phyloP scores from a whole-genome alignment of 371 early-diverging fungal genomes.

The Choanephora cucurbitarum region DNA sequence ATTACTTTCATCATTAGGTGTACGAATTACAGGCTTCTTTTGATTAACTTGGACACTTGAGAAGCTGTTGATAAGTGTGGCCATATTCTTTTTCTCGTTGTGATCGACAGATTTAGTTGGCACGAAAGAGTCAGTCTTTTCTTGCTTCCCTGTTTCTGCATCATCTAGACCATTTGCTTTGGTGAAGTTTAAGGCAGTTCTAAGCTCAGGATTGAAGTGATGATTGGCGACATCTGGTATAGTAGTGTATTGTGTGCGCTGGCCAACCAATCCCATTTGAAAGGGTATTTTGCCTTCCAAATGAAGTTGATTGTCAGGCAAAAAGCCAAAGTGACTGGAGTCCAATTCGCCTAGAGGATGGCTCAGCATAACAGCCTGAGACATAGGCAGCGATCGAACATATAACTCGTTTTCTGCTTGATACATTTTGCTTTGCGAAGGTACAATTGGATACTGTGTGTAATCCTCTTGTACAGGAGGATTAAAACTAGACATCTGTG shows the following conservation, averaged over 20 bases:
- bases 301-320: neutral
- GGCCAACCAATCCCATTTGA: conserved; percentile 21
- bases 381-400: conserved; percentile 27
- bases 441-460: conserved; percentile 13
- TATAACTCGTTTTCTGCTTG: conserved; percentile 27
- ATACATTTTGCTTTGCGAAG: conserved; percentile 18
- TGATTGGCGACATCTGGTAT: conserved; percentile 28
- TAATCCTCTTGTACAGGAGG: conserved; percentile 5
- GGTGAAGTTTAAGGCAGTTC: conserved; percentile 38
- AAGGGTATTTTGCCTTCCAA: neutral
- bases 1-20: neutral
- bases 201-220: conserved; percentile 35
- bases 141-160: conserved; percentile 21
- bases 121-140: conserved; percentile 19
- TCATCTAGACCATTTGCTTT: conserved; percentile 19
- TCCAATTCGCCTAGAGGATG: conserved; percentile 8
- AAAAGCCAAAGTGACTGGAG: neutral
- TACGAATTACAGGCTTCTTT: neutral
- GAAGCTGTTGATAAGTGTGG: conserved; percentile 37
- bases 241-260: conserved; percentile 38
- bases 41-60: conserved; percentile 16
- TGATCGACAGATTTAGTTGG: conserved; percentile 25
- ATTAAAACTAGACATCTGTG: conserved; percentile 8
- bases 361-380: conserved; percentile 14
- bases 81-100: conserved; percentile 39